phyloP scores from a whole-genome alignment of 345 rosid genomes.

The Moringa oleifera region DNA sequence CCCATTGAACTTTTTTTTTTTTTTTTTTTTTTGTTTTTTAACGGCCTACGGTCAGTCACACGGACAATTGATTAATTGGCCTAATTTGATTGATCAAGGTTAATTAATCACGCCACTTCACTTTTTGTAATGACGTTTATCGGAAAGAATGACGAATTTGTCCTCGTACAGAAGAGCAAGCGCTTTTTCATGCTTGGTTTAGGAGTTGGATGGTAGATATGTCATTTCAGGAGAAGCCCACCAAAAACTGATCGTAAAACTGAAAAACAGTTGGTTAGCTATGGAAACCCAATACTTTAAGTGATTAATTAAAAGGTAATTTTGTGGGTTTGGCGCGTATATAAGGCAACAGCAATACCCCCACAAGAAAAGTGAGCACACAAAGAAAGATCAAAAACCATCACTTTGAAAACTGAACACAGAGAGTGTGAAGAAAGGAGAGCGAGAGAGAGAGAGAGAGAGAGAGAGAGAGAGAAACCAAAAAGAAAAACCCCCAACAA shows the following conservation, averaged over 20 bases:
- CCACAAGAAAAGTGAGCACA: slow-evolving; percentile 27
- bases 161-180: neutral
- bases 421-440: slow-evolving; percentile 5
- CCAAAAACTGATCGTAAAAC: too few species aligned
- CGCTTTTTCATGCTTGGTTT: neutral
- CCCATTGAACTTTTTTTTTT: too few species aligned
- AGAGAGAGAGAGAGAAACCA: neutral
- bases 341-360: slow-evolving; percentile 39
- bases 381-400: slow-evolving; percentile 43
- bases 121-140: neutral
- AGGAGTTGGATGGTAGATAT: neutral
- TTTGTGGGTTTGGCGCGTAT: slow-evolving; percentile 59
- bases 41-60: neutral
- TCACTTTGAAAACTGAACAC: slow-evolving; percentile 31
- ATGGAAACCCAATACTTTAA: neutral
- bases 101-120: neutral
- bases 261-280: neutral
- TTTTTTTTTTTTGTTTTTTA: too few species aligned
- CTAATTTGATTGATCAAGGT: too few species aligned
- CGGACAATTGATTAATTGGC: neutral
- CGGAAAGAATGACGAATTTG: neutral
- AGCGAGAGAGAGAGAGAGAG: slow-evolving; percentile 13
- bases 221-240: neutral
- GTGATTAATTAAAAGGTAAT: slow-evolving; percentile 14
- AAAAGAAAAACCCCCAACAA: neutral